phyloP scores from a whole-genome alignment of 768 basidiomycete species.

The Boletus pseudopeckii region DNA sequence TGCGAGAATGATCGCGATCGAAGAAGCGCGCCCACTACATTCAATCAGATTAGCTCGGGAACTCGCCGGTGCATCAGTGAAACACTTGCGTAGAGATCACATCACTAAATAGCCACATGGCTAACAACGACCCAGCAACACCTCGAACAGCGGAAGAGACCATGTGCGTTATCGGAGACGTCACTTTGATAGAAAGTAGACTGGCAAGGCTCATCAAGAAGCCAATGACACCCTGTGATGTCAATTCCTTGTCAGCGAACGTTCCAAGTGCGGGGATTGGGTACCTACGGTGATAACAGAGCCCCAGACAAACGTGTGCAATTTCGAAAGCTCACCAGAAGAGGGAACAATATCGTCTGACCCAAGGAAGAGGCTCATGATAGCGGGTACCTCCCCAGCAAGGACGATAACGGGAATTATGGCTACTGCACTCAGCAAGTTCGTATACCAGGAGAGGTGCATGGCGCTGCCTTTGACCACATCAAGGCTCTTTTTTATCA shows the following conservation, averaged over 20 bases:
- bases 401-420: constrained; percentile 72
- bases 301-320: constrained; percentile 73
- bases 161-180: constrained; percentile 98
- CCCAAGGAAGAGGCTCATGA: constrained; percentile 58
- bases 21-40: constrained; percentile 71
- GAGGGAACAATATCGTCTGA: constrained; percentile 35
- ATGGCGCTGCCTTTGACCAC: constrained; percentile 83
- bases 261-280: not conserved
- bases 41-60: constrained; percentile 1
- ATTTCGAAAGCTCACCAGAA: constrained; percentile 42
- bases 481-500: constrained; percentile 83
- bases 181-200: constrained; percentile 92
- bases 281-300: constrained; percentile 69
- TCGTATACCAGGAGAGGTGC: constrained; percentile 89
- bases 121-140: constrained; percentile 85
- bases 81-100: constrained; percentile 68
- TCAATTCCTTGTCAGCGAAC: not conserved
- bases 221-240: constrained; percentile 69
- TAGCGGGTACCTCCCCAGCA: constrained; percentile 68
- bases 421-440: constrained; percentile 70
- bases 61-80: not conserved
- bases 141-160: constrained; percentile 93
- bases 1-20: constrained; percentile 74
- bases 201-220: constrained; percentile 96
- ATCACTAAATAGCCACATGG: constrained; percentile 77